phyloP scores from a whole-genome alignment of 192 early-diverging fungal species.

The Coemansia sp. region DNA sequence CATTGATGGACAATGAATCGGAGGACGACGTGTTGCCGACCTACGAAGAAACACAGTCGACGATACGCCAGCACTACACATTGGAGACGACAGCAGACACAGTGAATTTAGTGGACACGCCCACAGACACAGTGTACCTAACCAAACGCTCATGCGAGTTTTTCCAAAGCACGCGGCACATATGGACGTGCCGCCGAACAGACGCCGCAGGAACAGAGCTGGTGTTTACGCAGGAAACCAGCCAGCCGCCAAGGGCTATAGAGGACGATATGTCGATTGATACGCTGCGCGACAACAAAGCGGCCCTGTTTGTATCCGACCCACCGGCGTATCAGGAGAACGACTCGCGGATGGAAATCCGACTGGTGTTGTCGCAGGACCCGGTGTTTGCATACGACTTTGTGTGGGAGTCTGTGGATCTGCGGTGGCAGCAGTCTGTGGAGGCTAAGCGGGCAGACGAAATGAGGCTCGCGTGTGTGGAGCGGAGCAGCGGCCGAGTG shows the following conservation, averaged over 20 bases:
- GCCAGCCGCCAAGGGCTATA: neutral
- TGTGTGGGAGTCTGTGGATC: too few relatives aligned
- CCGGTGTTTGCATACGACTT: constrained; percentile 9
- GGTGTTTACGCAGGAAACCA: constrained; percentile 18
- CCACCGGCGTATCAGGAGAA: constrained; percentile 39
- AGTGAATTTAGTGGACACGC: constrained; percentile 21
- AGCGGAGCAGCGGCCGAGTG: constrained; percentile 18
- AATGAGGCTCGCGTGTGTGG: constrained; percentile 30
- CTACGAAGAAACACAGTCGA: constrained; percentile 47
- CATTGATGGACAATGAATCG: neutral
- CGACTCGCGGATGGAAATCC: neutral
- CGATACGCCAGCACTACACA: too few relatives aligned
- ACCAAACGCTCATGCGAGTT: constrained; percentile 10
- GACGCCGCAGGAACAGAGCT: constrained; percentile 26
- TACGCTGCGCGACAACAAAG: constrained; percentile 24
- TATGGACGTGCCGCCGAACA: constrained; percentile 32
- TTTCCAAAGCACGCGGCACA: too few relatives aligned
- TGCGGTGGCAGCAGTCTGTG: constrained; percentile 26
- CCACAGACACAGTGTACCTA: neutral
- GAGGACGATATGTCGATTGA: neutral
- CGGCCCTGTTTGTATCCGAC: too few relatives aligned
- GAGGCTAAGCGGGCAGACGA: constrained; percentile 20
- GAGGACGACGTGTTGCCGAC: constrained; percentile 22
- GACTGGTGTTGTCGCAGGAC: neutral
- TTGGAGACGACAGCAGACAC: constrained; percentile 25